phyloP scores from a whole-genome alignment of 352 stramenopile genomes.

The Globisporangium solare region DNA sequence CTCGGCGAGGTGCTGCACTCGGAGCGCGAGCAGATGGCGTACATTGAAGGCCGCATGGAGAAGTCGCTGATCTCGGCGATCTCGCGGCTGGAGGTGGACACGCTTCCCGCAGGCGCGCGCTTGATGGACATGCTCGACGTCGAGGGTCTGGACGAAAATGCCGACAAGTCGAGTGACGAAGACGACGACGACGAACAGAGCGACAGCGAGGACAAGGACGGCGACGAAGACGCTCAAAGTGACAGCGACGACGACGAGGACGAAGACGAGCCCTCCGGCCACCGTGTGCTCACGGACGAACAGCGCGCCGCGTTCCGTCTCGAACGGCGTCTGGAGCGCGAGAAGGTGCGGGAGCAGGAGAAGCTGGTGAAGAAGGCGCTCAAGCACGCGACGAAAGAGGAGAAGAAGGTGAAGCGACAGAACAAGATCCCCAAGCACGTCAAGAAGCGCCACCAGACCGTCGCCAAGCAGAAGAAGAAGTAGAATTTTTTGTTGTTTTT shows the following conservation, averaged over 20 bases:
- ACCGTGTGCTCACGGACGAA: constrained; percentile 64
- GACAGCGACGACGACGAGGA: constrained; percentile 28
- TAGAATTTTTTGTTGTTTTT: constrained; percentile 2
- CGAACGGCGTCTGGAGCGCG: constrained; percentile 70
- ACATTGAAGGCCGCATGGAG: constrained; percentile 84
- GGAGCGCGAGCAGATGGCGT: constrained; percentile 81
- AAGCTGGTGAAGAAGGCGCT: constrained; percentile 89
- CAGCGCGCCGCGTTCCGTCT: constrained; percentile 82
- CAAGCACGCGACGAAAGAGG: constrained; percentile 95
- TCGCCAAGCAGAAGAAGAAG: constrained; percentile 90
- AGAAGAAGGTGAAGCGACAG: constrained; percentile 90
- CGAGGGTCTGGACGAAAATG: constrained; percentile 78
- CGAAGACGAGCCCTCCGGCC: constrained; percentile 45
- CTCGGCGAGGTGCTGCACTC: constrained; percentile 92
- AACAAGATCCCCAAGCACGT: constrained; percentile 99
- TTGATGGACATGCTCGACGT: constrained; percentile 52
- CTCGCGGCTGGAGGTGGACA: constrained; percentile 59
- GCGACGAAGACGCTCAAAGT: constrained; percentile 39
- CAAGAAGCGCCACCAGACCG: constrained; percentile 97
- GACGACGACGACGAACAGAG: constrained; percentile 49
- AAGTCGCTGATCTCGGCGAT: constrained; percentile 77
- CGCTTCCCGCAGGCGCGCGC: constrained; percentile 31
- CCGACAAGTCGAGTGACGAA: constrained; percentile 43
- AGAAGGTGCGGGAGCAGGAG: constrained; percentile 44
- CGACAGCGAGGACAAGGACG: constrained; percentile 43